Conservation (phyloP, 2,329 filamentous ascomycete species). For the Zelopaecilomyces penicillatus region DNA sequence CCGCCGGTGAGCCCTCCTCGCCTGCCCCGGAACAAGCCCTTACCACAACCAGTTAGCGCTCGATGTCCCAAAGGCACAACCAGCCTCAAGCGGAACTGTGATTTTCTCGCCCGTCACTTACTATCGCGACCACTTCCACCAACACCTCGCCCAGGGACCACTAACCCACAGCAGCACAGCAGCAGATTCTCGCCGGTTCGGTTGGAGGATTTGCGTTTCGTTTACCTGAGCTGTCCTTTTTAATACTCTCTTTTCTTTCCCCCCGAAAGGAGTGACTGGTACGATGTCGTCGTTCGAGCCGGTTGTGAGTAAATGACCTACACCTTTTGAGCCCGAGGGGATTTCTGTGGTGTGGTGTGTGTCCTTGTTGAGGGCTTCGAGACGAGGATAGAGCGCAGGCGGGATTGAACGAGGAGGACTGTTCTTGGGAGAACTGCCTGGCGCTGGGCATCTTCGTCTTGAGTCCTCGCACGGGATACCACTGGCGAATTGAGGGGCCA, state of each 20-base stretch:
- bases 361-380: background rate
- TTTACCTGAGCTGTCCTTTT: slow-evolving; percentile 27
- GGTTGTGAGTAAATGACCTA: slow-evolving; percentile 49
- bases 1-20: slow-evolving; percentile 25
- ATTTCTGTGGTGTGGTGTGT: background rate
- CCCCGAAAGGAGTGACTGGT: slow-evolving; percentile 27
- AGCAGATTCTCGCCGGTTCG: slow-evolving; percentile 30
- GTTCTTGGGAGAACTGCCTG: slow-evolving; percentile 1
- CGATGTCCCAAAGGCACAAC: slow-evolving; percentile 30
- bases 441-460: slow-evolving; percentile 6
- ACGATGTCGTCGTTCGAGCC: slow-evolving; percentile 63
- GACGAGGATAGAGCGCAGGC: slow-evolving; percentile 1
- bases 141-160: slow-evolving; percentile 29
- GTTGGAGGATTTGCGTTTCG: slow-evolving; percentile 29
- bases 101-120: slow-evolving; percentile 31
- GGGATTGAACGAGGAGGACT: background rate
- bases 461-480: slow-evolving; percentile 3
- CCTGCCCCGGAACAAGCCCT: slow-evolving; percentile 22
- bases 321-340: background rate
- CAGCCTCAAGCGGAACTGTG: slow-evolving; percentile 29
- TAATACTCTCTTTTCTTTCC: slow-evolving; percentile 20
- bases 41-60: slow-evolving; percentile 26
- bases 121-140: slow-evolving; percentile 32
- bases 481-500: slow-evolving; percentile 1
- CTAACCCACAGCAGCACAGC: slow-evolving; percentile 35